Base-by-base conservation (phyloP, 306 rosid species). In the Glycine tomentella region DNA sequence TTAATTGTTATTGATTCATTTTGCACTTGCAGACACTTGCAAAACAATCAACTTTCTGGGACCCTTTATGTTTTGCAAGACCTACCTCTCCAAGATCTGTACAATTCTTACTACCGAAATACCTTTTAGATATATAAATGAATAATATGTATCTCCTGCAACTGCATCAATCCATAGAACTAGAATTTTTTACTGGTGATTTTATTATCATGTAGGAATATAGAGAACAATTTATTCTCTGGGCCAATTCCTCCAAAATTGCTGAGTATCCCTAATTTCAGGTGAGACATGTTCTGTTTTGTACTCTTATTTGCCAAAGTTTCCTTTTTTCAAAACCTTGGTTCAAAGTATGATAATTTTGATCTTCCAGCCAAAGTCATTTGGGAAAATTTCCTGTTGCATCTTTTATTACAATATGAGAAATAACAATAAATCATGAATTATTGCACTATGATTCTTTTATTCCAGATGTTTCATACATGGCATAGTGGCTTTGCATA, bases 221-320 rank as follows among this genome's bases (percentile, higher is more conserved):
- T 92, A 25, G 88, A 88, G 82, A 84, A 90, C 83, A 90, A 92
- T 80, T 59, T 82, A 62, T 90, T 92, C 85, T 92, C 94, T 14
- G 97, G 97, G 52, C 92, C 97, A n/a, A 84, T 92, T 78, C 97
- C 97, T 76, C 66, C 82, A 69, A 87, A 84, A 80, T 77, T 92
- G 88, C 76, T 88, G 86, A 72, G 51, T 17, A 81, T 92, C 65
- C 90, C 91, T 33, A 83, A 80, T 79, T 90, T 92, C 83, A 90
- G 94, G 97, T 92, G 72, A 72, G 64, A 11, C 7, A 6, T 56
- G 67, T 59, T 71, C 72, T 49, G 7, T 57, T 66, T 52, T 65
- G 14, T 9, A 16, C 36, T 71, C 20, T 38, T 55, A 45, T 17
- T 49, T 13, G 9, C 45, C 34, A 31, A 62, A 44, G 38, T 50